Evolutionary conservation across 192 early-diverging fungal species (phyloP).

Genomic region (Diversispora eburnea): DNA sequence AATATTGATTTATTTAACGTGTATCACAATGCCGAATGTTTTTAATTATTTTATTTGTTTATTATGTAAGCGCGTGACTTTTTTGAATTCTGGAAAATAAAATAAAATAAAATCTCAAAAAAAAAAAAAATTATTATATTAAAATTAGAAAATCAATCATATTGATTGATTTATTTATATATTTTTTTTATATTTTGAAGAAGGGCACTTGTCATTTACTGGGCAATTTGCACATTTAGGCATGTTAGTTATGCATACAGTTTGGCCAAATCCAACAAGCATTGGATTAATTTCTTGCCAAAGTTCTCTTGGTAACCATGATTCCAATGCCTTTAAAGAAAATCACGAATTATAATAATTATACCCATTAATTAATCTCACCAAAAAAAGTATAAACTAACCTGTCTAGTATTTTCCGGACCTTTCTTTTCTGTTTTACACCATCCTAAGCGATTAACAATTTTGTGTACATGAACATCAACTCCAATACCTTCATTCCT

Average conservation of each 20-base stretch:
- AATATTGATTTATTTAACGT: too few species aligned
- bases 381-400: slow-evolving; percentile 18
- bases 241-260: slow-evolving; percentile 64
- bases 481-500: slow-evolving; percentile 89
- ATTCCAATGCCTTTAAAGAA: slow-evolving; percentile 54
- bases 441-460: slow-evolving; percentile 87
- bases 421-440: slow-evolving; percentile 64
- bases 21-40: too few species aligned
- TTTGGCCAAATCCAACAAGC: slow-evolving; percentile 91
- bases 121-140: too few species aligned
- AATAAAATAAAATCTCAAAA: too few species aligned
- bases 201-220: slow-evolving; percentile 42
- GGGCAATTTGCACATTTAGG: slow-evolving; percentile 82
- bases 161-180: too few species aligned
- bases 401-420: slow-evolving; percentile 78
- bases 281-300: slow-evolving; percentile 89
- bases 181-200: neutral
- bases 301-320: slow-evolving; percentile 76
- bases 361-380: neutral
- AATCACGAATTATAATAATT: slow-evolving; percentile 1
- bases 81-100: too few species aligned
- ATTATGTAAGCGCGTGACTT: too few species aligned
- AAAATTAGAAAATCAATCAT: too few species aligned
- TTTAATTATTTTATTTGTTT: too few species aligned
- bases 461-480: slow-evolving; percentile 93